Evolutionary conservation across 495 filamentous ascomycete species (phyloP).

Genomic region (Penicillium robsamsonii): DNA sequence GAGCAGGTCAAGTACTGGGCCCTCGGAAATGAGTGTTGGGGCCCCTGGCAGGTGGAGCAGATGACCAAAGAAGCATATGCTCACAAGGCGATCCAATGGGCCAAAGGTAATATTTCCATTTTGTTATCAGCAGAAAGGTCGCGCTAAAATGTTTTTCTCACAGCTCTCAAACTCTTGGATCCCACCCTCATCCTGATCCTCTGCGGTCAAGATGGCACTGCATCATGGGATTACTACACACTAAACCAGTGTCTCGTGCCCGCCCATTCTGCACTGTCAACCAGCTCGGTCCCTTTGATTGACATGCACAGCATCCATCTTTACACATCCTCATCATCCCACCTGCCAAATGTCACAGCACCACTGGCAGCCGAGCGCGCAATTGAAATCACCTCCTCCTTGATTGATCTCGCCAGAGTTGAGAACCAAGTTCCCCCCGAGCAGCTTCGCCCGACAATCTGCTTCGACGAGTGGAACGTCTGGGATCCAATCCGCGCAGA

Average conservation of each 20-base stretch:
- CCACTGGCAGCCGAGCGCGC: slow-evolving; percentile 70
- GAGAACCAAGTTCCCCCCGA: slow-evolving; percentile 58
- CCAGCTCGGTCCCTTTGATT: slow-evolving; percentile 54
- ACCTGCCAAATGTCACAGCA: slow-evolving; percentile 61
- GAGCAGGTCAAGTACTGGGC: slow-evolving; percentile 61
- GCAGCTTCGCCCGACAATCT: slow-evolving; percentile 62
- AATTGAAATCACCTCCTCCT: slow-evolving; percentile 63
- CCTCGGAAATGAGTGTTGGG: slow-evolving; percentile 72
- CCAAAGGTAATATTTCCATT: slow-evolving; percentile 47
- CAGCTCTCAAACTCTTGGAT: slow-evolving; percentile 70
- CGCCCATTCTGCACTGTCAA: slow-evolving; percentile 38
- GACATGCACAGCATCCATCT: slow-evolving; percentile 73
- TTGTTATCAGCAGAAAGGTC: neutral
- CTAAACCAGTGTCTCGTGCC: slow-evolving; percentile 59
- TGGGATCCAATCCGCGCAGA: slow-evolving; percentile 75
- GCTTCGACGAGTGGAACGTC: slow-evolving; percentile 86
- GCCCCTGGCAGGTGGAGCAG: slow-evolving; percentile 78
- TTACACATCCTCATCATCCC: slow-evolving; percentile 59
- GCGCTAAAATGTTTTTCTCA: neutral
- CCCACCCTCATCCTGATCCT: slow-evolving; percentile 64
- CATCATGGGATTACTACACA: slow-evolving; percentile 70
- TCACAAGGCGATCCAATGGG: slow-evolving; percentile 75
- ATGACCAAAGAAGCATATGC: slow-evolving; percentile 74
- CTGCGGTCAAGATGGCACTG: slow-evolving; percentile 66
- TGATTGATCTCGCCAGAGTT: slow-evolving; percentile 74